phyloP scores from a whole-genome alignment of 768 basidiomycete genomes.

The Naganishia vaughanmartiniae region DNA sequence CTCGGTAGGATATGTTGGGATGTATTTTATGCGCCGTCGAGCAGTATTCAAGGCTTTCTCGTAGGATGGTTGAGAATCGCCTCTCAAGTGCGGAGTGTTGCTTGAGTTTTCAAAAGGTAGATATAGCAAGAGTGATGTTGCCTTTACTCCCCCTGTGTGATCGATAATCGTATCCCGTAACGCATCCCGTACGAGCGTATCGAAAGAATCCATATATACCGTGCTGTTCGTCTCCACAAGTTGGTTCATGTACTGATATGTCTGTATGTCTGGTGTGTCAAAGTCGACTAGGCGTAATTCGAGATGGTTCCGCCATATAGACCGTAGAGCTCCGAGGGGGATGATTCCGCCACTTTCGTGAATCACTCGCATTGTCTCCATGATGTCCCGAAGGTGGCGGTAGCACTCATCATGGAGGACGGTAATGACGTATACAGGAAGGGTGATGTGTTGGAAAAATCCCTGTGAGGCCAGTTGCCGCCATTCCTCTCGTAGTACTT shows the following conservation, averaged over 20 bases:
- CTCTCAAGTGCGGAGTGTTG: not conserved
- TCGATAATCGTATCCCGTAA: not conserved
- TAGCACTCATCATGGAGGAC: not conserved
- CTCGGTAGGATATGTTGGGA: conserved; percentile 15
- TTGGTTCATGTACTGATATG: not conserved
- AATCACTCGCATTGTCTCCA: conserved; percentile 3
- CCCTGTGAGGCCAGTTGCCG: conserved; percentile 3
- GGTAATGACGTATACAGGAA: not conserved
- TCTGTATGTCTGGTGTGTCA: not conserved
- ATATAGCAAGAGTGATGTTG: conserved; percentile 3
- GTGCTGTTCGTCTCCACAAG: not conserved
- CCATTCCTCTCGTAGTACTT: not conserved
- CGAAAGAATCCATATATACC: not conserved
- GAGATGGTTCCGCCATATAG: conserved; percentile 7
- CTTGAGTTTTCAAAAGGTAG: not conserved
- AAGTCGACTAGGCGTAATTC: not conserved
- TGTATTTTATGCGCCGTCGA: conserved; percentile 14
- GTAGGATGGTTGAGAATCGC: not conserved
- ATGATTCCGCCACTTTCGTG: conserved; percentile 4
- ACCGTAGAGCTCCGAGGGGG: conserved; percentile 2
- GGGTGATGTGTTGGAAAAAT: not conserved
- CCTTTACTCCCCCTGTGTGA: not conserved
- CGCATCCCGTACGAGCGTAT: not conserved
- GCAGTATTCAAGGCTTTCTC: not conserved
- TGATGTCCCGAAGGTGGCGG: not conserved